These are phyloP conservation scores for Mucor indicus DNA, from an alignment of 371 early-diverging fungal species.

Conservation along the genomic window DNA sequence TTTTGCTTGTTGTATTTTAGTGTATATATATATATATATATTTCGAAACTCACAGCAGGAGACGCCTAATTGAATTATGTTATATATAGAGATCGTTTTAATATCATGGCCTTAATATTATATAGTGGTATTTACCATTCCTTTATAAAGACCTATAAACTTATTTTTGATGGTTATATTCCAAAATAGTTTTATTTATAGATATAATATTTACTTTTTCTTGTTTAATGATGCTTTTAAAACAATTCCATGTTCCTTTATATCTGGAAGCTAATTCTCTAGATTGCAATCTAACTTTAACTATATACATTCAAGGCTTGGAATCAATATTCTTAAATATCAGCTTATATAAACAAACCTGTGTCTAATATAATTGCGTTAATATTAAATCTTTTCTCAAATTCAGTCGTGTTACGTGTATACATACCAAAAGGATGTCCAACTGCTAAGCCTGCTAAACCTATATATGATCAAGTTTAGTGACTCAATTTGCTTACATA, in stretches of 20 bases:
- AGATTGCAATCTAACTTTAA: conserved; percentile 61
- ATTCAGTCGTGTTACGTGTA: neutral
- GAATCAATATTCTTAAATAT: neutral
- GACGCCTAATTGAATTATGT: conserved; percentile 32
- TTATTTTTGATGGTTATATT: too few species aligned
- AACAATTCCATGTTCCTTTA: conserved; percentile 62
- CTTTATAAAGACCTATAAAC: conserved; percentile 63
- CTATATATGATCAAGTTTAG: conserved; percentile 22
- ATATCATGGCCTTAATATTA: neutral
- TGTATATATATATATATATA: too few species aligned
- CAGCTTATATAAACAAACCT: conserved; percentile 32
- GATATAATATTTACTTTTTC: conserved; percentile 56
- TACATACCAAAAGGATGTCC: conserved; percentile 67
- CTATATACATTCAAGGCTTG: conserved; percentile 14
- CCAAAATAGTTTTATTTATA: too few species aligned
- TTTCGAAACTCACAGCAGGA: conserved; percentile 42
- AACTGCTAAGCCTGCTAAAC: conserved; percentile 60
- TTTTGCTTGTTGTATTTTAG: too few species aligned
- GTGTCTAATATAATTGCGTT: too few species aligned
- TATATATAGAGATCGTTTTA: neutral
- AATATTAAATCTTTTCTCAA: too few species aligned
- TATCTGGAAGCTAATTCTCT: conserved; percentile 52
- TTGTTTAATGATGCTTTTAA: conserved; percentile 52
- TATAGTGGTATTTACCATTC: conserved; percentile 51
- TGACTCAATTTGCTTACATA: neutral